Base-by-base conservation (phyloP, 345 rosid species). In the Aquilaria sinensis region DNA sequence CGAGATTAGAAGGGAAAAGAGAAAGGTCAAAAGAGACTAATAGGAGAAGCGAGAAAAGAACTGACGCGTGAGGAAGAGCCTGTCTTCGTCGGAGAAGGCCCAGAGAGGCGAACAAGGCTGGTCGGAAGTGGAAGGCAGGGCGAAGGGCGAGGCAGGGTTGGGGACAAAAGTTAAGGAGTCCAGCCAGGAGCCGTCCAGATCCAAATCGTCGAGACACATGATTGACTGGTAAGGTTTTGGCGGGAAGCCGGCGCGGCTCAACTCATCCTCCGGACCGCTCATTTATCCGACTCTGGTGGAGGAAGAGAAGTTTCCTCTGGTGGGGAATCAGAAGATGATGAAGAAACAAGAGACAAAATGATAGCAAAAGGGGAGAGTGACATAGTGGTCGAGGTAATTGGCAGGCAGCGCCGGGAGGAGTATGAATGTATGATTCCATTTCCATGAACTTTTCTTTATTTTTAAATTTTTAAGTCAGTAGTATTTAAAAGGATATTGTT, bases 91-190 rank as follows among this genome's bases (percentile, higher is more conserved):
- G 53, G 96, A 78, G 80, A 93, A 93, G 32, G 90, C 87, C 94
- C 96, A 90, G 33, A 93, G 92, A 74, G 98, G 97, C 52, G 98
- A 90, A 72, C 77, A 75, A 57, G 97, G 96, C 58, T 71, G 92
- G 33, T 87, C 96, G 30, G 89, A 63, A 45, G 89, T 67, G 9
- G 96, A 75, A 6, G 69, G 52, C 30, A 76, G 12, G 67, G 81
- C 37, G 50, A 78, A 58, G 0, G 96, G 90, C 53, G 96, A 89
- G 74, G 74, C 66, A 62, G 85, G 90, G 52, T 74, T 80, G 12
- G 87, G 68, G 50, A 64, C 58, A 32, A 75, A 77, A 14, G 81
- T 70, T 71, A 82, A 72, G 77, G 84, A 96, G 78, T 90, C 97
- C 76, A 83, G 83, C 96, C 96, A 93, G 0, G 94, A 65, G 48